These are phyloP conservation scores for Leishmania arabica DNA, from an alignment of 208 protist species.

Conservation along the genomic window DNA sequence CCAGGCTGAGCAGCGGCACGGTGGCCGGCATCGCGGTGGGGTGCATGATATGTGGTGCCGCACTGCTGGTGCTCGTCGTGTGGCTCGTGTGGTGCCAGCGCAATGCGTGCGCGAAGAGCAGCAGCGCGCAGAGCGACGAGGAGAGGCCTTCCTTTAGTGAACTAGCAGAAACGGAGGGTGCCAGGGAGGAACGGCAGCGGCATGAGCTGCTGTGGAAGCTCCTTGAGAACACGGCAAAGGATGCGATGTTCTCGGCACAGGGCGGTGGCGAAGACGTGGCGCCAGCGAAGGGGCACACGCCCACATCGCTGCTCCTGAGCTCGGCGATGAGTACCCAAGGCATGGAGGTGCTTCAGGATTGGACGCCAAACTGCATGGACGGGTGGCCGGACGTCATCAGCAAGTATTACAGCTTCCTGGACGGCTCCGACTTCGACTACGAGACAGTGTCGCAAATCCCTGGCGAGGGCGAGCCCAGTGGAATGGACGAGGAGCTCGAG, in stretches of 20 bases:
- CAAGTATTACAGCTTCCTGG: slow-evolving; percentile 15
- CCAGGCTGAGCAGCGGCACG: slow-evolving; percentile 29
- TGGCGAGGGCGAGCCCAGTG: neutral
- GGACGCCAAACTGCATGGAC: slow-evolving; percentile 27
- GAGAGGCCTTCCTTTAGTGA: neutral
- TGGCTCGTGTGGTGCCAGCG: slow-evolving; percentile 34
- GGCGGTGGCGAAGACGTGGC: neutral
- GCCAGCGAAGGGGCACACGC: too few species aligned
- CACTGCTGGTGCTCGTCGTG: slow-evolving; percentile 29
- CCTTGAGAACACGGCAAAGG: neutral
- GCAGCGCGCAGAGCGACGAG: slow-evolving; percentile 8
- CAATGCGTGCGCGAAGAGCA: neutral
- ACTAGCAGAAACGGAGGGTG: neutral
- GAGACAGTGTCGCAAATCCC: slow-evolving; percentile 19
- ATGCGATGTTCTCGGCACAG: neutral
- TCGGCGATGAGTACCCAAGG: neutral
- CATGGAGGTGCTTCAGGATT: neutral
- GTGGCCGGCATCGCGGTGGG: slow-evolving; percentile 42
- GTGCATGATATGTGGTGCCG: slow-evolving; percentile 27
- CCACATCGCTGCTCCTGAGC: neutral
- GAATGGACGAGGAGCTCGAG: slow-evolving; percentile 3
- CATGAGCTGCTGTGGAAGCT: neutral
- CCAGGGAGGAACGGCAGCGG: neutral
- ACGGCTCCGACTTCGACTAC: neutral
- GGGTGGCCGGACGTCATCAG: slow-evolving; percentile 4